Evolutionary conservation across 352 stramenopile genomes (phyloP).

Genomic region (Pythium inflatum): DNA sequence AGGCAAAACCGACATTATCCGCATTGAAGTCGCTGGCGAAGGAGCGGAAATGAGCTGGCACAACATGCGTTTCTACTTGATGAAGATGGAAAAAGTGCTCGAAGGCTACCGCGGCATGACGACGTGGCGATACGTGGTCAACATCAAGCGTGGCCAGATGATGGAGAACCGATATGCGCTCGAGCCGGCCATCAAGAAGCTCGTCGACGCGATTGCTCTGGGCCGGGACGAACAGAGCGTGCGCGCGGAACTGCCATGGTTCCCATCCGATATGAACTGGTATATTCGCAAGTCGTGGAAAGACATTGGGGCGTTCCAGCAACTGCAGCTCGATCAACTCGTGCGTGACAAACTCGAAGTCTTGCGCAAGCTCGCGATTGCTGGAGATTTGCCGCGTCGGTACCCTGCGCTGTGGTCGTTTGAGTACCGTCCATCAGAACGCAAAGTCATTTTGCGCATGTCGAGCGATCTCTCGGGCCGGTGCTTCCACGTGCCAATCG

Average conservation of each 20-base stretch:
- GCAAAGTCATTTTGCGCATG: conserved; percentile 16
- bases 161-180: neutral
- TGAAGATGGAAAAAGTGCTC: conserved; percentile 32
- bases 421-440: neutral
- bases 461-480: conserved; percentile 31
- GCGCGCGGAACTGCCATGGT: conserved; percentile 13
- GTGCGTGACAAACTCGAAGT: conserved; percentile 24
- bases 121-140: neutral
- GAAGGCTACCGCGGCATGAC: conserved; percentile 13
- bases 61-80: conserved; percentile 28
- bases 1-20: conserved; percentile 1
- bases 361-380: conserved; percentile 20
- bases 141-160: neutral
- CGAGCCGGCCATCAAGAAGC: neutral
- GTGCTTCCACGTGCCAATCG: conserved; percentile 35
- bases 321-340: conserved; percentile 15
- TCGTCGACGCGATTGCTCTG: neutral
- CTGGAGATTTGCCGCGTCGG: conserved; percentile 1
- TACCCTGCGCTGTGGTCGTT: conserved; percentile 31
- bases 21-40: conserved; percentile 21
- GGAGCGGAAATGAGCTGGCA: conserved; percentile 6
- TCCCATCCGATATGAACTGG: conserved; percentile 22
- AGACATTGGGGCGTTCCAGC: conserved; percentile 5
- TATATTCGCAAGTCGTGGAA: conserved; percentile 25
- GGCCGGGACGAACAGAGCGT: neutral